Evolutionary conservation across 2,329 filamentous ascomycete species (phyloP).

Genomic region (Thermoascus crustaceus): DNA sequence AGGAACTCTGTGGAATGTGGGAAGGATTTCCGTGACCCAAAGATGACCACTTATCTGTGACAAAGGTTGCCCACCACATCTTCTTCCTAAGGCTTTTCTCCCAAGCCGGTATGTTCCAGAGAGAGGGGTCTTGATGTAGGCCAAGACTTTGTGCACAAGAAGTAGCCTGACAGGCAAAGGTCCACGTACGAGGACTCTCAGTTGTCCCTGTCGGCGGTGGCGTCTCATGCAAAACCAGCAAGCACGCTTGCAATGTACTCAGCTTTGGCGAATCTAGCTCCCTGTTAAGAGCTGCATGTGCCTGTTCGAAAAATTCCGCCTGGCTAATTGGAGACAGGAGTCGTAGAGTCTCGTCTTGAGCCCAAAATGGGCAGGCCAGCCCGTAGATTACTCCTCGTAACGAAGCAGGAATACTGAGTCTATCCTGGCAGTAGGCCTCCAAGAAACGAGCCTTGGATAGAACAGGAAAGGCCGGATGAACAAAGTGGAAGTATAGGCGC

Average conservation of each 20-base stretch:
- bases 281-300: constrained; percentile 36
- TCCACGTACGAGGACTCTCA: constrained; percentile 41
- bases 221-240: constrained; percentile 40
- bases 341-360: constrained; percentile 24
- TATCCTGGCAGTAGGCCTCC: constrained; percentile 30
- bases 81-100: constrained; percentile 36
- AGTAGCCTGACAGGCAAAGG: constrained; percentile 36
- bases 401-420: constrained; percentile 36
- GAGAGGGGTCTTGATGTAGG: constrained; percentile 36
- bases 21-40: constrained; percentile 42
- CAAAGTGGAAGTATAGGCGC: constrained; percentile 39
- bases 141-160: constrained; percentile 42
- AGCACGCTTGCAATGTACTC: constrained; percentile 40
- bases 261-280: constrained; percentile 43
- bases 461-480: constrained; percentile 39
- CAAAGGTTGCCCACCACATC: constrained; percentile 41
- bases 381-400: constrained; percentile 41
- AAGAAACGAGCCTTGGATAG: constrained; percentile 41
- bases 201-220: constrained; percentile 40
- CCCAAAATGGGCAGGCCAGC: constrained; percentile 38
- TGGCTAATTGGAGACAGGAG: constrained; percentile 31
- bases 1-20: constrained; percentile 35
- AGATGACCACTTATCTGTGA: constrained; percentile 40
- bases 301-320: constrained; percentile 36
- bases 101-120: constrained; percentile 37